Evolutionary conservation across 305 asterid genomes (phyloP), one percentile per base, ranked within the genome.

Genomic region (Fraxinus floribunda): DNA sequence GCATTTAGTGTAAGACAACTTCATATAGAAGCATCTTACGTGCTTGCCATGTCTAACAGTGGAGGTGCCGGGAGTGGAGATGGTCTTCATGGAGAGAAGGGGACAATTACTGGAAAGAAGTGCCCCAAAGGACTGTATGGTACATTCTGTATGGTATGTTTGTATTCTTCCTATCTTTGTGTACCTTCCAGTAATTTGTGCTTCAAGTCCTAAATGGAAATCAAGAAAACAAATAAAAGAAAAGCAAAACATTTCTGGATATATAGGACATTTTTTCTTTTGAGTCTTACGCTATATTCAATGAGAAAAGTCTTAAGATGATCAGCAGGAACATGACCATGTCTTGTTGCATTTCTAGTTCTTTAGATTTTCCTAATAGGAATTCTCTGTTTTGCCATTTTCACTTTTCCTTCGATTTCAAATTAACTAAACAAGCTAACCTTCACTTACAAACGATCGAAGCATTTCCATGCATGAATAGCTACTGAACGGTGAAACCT

Each of bases 81-180:
- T 79, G 98, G 98, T 84, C 91, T 83, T 87, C 86, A 30, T 8
- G 98, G 98, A 82, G 98, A 93, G 86, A 89, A 88, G 85, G 98
- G 98, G 83, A 92, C 98, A 78, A 83, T 95, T 83, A 95, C 97
- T 1, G 98, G 98, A 82, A 94, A 91, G 91, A 88, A 87, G 89
- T 95, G 98, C 91, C 98, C 98, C 80, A 89, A 89, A 90, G 98
- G 98, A 87, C 89, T 95, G 88, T 91, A 88, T 87, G 95, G 98
- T 89, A 94, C 95, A 87, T 95, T 94, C 86, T 95, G 98, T 86
- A 89, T 87, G 91, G 98, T 95, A 94, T 87, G 95, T 86, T 85
- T 85, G 68, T 80, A 76, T 79, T 84, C 86, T 82, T 88, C 82
- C 83, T 84, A 73, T 81, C 85, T 87, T 81, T 75, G 39, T 82